phyloP scores from a whole-genome alignment of 441 rosid species.

The Erodium chrysanthum region DNA sequence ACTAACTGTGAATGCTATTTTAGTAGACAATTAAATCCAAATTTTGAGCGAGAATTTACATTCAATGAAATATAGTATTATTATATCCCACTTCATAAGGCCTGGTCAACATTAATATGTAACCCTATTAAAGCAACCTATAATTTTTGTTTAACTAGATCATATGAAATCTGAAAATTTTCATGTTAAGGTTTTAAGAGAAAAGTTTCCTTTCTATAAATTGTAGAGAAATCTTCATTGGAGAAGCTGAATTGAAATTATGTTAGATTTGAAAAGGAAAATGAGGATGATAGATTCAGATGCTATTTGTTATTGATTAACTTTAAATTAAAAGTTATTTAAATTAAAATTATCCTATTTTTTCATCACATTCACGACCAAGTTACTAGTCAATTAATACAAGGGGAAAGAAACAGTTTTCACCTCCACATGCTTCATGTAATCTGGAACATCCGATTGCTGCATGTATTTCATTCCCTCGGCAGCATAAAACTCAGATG shows the following conservation, averaged over 20 bases:
- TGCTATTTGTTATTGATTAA: background rate
- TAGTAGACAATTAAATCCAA: background rate
- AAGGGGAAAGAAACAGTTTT: conserved; percentile 13
- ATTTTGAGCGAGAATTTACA: background rate
- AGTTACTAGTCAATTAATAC: background rate
- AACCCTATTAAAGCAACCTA: background rate
- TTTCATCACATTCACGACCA: background rate
- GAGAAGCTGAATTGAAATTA: background rate
- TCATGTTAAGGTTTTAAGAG: background rate
- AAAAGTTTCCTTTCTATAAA: background rate
- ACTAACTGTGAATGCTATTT: background rate
- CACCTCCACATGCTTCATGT: conserved; percentile 96
- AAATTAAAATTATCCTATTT: background rate
- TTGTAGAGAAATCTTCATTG: background rate
- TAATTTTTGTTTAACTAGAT: background rate
- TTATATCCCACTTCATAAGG: background rate
- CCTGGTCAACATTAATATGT: background rate
- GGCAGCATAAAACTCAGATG: conserved; percentile 89
- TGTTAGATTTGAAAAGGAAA: background rate
- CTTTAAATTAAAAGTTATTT: background rate
- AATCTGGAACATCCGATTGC: conserved; percentile 93
- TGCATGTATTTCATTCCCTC: conserved; percentile 98
- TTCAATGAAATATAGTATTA: background rate
- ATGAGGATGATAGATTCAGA: background rate
- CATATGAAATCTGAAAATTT: background rate